These are phyloP conservation scores for Linderina pennispora DNA, from an alignment of 192 early-diverging fungal species.

Conservation along the genomic window DNA sequence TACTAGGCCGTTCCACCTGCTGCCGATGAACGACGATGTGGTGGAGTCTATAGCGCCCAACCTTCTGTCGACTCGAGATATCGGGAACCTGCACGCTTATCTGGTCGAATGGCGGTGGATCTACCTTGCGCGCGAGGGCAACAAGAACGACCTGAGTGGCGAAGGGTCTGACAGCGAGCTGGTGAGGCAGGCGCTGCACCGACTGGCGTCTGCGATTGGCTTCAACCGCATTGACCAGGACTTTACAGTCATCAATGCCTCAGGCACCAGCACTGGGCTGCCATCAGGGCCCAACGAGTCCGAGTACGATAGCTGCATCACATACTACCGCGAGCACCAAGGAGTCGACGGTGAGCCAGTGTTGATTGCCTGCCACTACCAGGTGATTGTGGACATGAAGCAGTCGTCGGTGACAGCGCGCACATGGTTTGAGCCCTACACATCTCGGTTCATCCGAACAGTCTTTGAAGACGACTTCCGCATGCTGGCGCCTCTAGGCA, in stretches of 20 bases:
- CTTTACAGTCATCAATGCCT: conserved; percentile 44
- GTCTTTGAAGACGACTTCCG: conserved; percentile 45
- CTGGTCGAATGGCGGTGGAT: conserved; percentile 48
- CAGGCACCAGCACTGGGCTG: conserved; percentile 42
- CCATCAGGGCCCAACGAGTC: conserved; percentile 18
- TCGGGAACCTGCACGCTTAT: conserved; percentile 44
- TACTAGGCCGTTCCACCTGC: conserved; percentile 36
- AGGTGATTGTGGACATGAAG: conserved; percentile 43
- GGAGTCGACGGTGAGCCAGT: conserved; percentile 40
- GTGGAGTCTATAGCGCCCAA: conserved; percentile 6
- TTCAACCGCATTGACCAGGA: conserved; percentile 34
- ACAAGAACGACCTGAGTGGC: conserved; percentile 29
- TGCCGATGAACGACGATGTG: conserved; percentile 35
- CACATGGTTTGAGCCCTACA: conserved; percentile 45
- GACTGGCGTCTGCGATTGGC: conserved; percentile 33
- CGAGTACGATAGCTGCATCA: conserved; percentile 38
- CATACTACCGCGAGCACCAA: conserved; percentile 45
- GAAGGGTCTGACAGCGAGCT: conserved; percentile 43
- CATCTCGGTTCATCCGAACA: conserved; percentile 31
- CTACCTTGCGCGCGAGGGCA: conserved; percentile 43
- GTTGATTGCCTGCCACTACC: conserved; percentile 41
- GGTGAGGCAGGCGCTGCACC: conserved; percentile 40
- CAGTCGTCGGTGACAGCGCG: conserved; percentile 43
- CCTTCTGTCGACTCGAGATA: conserved; percentile 34
- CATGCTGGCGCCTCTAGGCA: conserved; percentile 35